These are phyloP conservation scores for Coemansia aciculifera DNA, from an alignment of 192 early-diverging fungal genomes.

Conservation along the genomic window DNA sequence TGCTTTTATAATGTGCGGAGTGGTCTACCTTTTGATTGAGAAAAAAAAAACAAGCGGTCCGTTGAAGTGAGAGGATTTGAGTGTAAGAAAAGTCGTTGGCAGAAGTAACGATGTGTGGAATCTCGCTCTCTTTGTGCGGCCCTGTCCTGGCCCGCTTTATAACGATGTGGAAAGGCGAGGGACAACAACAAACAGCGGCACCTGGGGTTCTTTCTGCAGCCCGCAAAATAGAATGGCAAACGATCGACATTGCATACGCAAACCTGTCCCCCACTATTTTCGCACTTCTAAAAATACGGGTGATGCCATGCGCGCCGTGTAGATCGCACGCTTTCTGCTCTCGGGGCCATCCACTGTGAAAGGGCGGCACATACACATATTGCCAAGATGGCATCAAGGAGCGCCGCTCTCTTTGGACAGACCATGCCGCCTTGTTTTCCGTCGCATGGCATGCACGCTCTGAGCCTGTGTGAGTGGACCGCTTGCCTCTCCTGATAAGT, in stretches of 20 bases:
- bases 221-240: constrained; percentile 19
- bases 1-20: constrained; percentile 13
- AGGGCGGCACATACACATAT: background rate
- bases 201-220: constrained; percentile 16
- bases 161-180: constrained; percentile 30
- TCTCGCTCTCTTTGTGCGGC: constrained; percentile 30
- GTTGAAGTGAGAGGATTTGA: constrained; percentile 17
- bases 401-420: constrained; percentile 1
- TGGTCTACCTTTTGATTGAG: constrained; percentile 16
- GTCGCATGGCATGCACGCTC: background rate
- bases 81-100: constrained; percentile 43
- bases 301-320: constrained; percentile 9
- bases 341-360: constrained; percentile 9
- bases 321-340: constrained; percentile 13
- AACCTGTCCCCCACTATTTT: constrained; percentile 22
- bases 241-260: constrained; percentile 25
- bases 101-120: constrained; percentile 43
- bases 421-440: constrained; percentile 6
- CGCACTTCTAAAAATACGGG: constrained; percentile 22
- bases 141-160: constrained; percentile 28
- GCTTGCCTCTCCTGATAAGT: constrained; percentile 1
- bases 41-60: constrained; percentile 44
- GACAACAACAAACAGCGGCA: constrained; percentile 21
- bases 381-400: background rate
- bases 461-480: background rate